Evolutionary conservation across 2,329 filamentous ascomycete species (phyloP).

Genomic region (Fusarium devonianum): DNA sequence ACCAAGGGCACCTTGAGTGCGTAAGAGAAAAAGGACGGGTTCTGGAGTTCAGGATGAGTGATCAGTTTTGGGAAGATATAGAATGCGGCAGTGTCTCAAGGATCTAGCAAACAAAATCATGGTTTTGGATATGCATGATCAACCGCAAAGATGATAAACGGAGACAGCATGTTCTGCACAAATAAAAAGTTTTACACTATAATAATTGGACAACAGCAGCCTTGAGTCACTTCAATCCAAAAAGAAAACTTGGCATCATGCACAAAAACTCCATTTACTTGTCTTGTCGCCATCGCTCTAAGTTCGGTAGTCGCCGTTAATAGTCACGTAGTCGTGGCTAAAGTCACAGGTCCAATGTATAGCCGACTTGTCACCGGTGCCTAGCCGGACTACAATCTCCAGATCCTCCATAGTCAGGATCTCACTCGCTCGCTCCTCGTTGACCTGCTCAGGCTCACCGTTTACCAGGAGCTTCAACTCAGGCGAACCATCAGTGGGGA

Average conservation of each 20-base stretch:
- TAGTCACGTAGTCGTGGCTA: slow-evolving; percentile 79
- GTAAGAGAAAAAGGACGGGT: slow-evolving; percentile 42
- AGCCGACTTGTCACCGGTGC: slow-evolving; percentile 72
- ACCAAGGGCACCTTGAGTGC: slow-evolving; percentile 89
- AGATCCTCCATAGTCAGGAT: slow-evolving; percentile 81
- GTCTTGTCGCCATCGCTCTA: slow-evolving; percentile 42
- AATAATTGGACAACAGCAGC: too few relatives aligned
- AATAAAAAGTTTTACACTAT: slow-evolving; percentile 11
- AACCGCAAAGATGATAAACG: not conserved
- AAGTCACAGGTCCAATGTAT: slow-evolving; percentile 89
- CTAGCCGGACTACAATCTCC: slow-evolving; percentile 78
- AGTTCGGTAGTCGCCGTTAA: slow-evolving; percentile 74
- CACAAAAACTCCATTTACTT: not conserved
- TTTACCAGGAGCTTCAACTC: slow-evolving; percentile 80
- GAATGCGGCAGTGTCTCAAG: slow-evolving; percentile 13
- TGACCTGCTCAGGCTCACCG: slow-evolving; percentile 80
- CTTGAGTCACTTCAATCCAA: too few relatives aligned
- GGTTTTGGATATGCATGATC: slow-evolving; percentile 1
- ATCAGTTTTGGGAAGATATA: slow-evolving; percentile 20
- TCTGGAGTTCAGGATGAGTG: slow-evolving; percentile 37
- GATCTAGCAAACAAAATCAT: not conserved
- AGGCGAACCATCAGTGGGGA: slow-evolving; percentile 77
- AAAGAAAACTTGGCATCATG: too few relatives aligned
- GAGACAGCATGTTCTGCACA: not conserved
- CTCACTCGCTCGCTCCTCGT: slow-evolving; percentile 78